Base-by-base conservation (phyloP, 345 rosid genomes). In the Ceriops tagal region DNA sequence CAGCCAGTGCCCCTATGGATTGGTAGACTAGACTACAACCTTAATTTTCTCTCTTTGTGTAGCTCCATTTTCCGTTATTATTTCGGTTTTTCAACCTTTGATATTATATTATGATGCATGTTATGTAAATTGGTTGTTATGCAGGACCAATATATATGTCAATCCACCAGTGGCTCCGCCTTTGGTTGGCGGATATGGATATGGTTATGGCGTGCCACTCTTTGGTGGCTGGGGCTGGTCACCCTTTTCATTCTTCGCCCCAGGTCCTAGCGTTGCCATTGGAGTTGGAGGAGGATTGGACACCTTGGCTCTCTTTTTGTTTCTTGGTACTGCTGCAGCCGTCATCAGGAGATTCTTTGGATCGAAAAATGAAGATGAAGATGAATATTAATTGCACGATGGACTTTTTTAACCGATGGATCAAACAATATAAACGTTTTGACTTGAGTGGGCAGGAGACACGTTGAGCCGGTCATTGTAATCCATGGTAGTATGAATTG, bases 141-240 rank as follows among this genome's bases (percentile, higher is more conserved):
- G 74, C 78, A 93, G 98, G 90, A 93, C 98, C 60, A 93, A 93
- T 71, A 89, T 93, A 46, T 91, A 89, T 65, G 74, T 91, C 43
- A 93, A 93, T 71, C 98, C 98, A 16, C 97, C 62, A 10, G 76
- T 84, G 5, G 95, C 97, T 28, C 97, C 98, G 16, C 98, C 98
- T 39, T 74, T 93, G 65, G 81, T 83, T n/a, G 98, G 98, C 28
- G 98, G 98, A 8, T 93, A 93, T 27, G 97, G 98, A 11, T 93
- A 89, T 61, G 96, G 98, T 19, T 85, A 67, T 56, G 92, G 92
- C 6, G 86, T 68, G 64, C 92, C 89, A 19, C 82, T 82, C 81
- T 93, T 86, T n/a, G 96, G 98, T 2, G 97, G 97, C 28, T 90
- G 87, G 83, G 98, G 98, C 21, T 91, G 97, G 97, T 93, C 98